phyloP scores from a whole-genome alignment of 139 green algal species.

The Yamagishiella unicocca region DNA sequence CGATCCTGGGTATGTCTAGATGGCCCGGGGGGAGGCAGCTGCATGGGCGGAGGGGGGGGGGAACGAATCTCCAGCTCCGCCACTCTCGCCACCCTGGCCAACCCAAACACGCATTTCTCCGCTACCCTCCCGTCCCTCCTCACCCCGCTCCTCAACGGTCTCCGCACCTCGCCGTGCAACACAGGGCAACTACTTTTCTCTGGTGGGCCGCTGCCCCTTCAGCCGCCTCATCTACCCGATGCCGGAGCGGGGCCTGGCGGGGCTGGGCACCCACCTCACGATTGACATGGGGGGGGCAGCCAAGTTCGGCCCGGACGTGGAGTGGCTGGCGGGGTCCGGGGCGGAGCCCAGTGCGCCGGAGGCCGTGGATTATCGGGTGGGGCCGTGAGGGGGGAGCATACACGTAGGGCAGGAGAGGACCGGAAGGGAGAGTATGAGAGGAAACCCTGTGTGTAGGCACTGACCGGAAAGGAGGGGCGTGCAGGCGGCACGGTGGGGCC shows the following conservation, averaged over 20 bases:
- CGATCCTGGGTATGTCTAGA: too few relatives aligned
- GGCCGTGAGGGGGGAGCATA: background rate
- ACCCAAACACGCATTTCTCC: too few relatives aligned
- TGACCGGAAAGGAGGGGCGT: too few relatives aligned
- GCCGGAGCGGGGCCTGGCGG: conserved; percentile 70
- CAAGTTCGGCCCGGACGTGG: conserved; percentile 93
- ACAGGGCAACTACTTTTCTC: conserved; percentile 48
- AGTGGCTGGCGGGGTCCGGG: conserved; percentile 84
- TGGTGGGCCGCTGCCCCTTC: conserved; percentile 62
- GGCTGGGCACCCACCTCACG: conserved; percentile 92
- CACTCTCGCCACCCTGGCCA: too few relatives aligned
- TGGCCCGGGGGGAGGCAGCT: too few relatives aligned
- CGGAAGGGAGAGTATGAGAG: background rate
- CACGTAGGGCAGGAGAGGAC: too few relatives aligned
- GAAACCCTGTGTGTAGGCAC: too few relatives aligned
- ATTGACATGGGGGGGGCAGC: conserved; percentile 84
- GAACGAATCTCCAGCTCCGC: too few relatives aligned
- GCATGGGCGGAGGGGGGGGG: too few relatives aligned
- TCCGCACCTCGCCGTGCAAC: background rate
- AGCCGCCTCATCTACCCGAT: conserved; percentile 84
- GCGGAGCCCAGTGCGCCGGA: conserved; percentile 89
- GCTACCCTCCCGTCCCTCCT: background rate
- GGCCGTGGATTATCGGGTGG: conserved; percentile 70
- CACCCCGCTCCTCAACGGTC: background rate
- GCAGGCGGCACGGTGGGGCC: too few relatives aligned